phyloP scores from a whole-genome alignment of 129 eudicot genomes.

The Oenanthe sinensis region DNA sequence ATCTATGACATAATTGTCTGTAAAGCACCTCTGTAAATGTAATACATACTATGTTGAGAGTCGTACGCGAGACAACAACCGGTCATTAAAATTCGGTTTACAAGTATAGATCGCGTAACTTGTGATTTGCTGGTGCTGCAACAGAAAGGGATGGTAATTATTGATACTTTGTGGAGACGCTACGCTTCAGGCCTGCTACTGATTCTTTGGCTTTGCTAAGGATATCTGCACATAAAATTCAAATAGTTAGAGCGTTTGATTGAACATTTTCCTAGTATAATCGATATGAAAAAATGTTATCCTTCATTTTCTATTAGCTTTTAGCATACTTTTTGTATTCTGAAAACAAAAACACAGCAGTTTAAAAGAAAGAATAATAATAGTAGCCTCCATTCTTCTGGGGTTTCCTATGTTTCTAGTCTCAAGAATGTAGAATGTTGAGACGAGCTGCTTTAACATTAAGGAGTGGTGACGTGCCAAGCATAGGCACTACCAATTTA shows the following conservation, averaged over 20 bases:
- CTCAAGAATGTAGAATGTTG: not conserved
- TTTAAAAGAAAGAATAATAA: not conserved
- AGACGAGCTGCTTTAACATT: not conserved
- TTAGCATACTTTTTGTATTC: not conserved
- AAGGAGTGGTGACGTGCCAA: not conserved
- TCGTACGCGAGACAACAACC: not conserved
- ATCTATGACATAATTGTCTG: not conserved
- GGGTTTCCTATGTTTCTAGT: not conserved
- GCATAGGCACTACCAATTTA: not conserved
- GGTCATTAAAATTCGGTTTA: not conserved
- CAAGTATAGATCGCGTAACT: not conserved
- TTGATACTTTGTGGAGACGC: not conserved
- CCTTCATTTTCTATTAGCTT: not conserved
- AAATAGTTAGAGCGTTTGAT: not conserved
- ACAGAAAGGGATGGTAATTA: not conserved
- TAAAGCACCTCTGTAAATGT: not conserved
- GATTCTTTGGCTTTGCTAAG: slow-evolving; percentile 26
- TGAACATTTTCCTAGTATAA: not conserved
- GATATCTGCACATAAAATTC: slow-evolving; percentile 46
- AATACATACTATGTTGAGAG: not conserved
- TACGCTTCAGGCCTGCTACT: not conserved
- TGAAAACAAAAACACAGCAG: not conserved
- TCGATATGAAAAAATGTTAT: not conserved
- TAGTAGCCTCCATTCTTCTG: not conserved
- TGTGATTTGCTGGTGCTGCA: not conserved